Evolutionary conservation across 306 rosid genomes (phyloP).

Genomic region (Coriaria nepalensis): DNA sequence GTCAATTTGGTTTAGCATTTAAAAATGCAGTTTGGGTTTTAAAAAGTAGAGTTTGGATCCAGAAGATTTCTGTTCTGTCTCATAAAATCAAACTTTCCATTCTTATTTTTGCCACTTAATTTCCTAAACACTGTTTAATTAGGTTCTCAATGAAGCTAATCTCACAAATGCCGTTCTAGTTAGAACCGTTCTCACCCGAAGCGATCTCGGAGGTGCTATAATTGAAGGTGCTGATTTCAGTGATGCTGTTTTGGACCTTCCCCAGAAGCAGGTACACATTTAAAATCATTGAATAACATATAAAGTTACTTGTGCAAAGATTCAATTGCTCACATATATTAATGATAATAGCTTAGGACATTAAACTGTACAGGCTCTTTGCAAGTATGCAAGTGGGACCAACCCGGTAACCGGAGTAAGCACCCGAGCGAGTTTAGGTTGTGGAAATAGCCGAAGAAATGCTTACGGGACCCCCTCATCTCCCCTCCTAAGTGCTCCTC

Average conservation of each 20-base stretch:
- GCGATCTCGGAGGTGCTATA: slow-evolving; percentile 80
- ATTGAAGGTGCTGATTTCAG: slow-evolving; percentile 92
- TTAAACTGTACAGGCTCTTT: slow-evolving; percentile 26
- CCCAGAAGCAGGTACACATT: slow-evolving; percentile 49
- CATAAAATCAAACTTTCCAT: no score
- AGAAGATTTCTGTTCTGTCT: no score
- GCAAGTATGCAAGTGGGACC: slow-evolving; percentile 48
- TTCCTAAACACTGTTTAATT: no score
- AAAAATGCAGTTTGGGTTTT: no score
- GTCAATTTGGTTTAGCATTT: no score
- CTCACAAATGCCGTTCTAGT: slow-evolving; percentile 63
- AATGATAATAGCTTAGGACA: neutral
- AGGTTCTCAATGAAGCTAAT: slow-evolving; percentile 91
- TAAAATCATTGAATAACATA: neutral
- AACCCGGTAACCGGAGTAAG: slow-evolving; percentile 45
- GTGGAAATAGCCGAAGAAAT: slow-evolving; percentile 73
- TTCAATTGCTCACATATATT: neutral
- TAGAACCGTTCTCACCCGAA: slow-evolving; percentile 86
- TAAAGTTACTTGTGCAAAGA: no score
- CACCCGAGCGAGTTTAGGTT: slow-evolving; percentile 54
- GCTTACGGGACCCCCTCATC: slow-evolving; percentile 64
- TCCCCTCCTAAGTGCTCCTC: slow-evolving; percentile 71
- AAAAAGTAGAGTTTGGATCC: no score
- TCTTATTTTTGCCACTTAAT: no score
- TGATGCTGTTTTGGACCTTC: slow-evolving; percentile 84